Evolutionary conservation across 208 protist species (phyloP).

Genomic region (Trypanosoma vivax): DNA sequence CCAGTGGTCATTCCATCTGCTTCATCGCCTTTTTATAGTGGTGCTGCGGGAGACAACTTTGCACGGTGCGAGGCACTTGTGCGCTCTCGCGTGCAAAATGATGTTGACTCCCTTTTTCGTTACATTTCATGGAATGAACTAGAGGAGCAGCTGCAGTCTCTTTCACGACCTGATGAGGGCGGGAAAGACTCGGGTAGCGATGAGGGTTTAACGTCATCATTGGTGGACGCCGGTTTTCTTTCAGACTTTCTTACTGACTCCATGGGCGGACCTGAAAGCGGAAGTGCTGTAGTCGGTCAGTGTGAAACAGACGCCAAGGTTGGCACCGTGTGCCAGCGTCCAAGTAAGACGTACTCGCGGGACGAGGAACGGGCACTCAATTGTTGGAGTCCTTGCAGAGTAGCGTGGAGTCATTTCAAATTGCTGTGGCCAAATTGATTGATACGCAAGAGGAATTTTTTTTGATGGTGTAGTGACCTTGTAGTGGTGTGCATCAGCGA

Average conservation of each 20-base stretch:
- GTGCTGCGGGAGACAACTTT: constrained; percentile 4
- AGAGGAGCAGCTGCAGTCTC: constrained; percentile 39
- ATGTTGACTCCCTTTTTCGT: constrained; percentile 67
- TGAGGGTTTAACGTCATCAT: not conserved
- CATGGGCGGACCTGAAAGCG: not conserved
- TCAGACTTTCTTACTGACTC: constrained; percentile 13
- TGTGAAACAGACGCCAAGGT: not conserved
- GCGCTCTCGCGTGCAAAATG: constrained; percentile 45
- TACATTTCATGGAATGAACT: constrained; percentile 62
- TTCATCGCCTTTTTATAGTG: not conserved
- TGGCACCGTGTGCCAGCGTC: too few species aligned
- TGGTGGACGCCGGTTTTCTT: constrained; percentile 23
- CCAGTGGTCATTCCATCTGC: not conserved
- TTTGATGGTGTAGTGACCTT: constrained; percentile 15
- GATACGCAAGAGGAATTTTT: constrained; percentile 75
- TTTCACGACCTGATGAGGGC: constrained; percentile 5
- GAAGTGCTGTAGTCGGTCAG: not conserved
- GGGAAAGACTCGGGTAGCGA: not conserved
- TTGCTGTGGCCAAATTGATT: constrained; percentile 69
- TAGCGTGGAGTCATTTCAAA: constrained; percentile 63
- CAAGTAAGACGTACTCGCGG: constrained; percentile 21
- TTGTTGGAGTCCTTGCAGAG: constrained; percentile 48
- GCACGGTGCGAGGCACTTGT: constrained; percentile 45
- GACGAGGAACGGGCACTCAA: constrained; percentile 21
- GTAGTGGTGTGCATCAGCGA: not conserved